Evolutionary conservation across 2,329 filamentous ascomycete genomes (phyloP).

Genomic region (Lecanoromycetidae sp.): DNA sequence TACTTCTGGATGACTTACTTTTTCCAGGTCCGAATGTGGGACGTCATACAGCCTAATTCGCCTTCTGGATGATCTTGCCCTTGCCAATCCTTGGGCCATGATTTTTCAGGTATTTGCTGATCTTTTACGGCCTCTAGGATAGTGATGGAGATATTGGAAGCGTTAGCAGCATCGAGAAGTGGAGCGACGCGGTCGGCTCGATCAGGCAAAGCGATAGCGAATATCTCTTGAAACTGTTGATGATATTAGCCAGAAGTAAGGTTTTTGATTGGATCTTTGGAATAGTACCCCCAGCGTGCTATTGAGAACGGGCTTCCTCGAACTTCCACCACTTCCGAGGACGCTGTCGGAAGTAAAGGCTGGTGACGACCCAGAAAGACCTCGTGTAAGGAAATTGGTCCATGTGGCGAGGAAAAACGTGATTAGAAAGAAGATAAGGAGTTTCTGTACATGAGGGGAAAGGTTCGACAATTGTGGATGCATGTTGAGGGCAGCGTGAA

Average conservation of each 20-base stretch:
- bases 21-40: not conserved
- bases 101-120: conserved; percentile 31
- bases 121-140: conserved; percentile 34
- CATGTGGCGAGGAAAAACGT: no score
- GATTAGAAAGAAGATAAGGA: no score
- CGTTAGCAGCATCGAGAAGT: conserved; percentile 31
- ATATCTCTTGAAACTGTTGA: conserved; percentile 32
- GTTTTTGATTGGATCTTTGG: not conserved
- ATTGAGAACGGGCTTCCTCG: not conserved
- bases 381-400: no score
- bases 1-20: not conserved
- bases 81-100: conserved; percentile 24
- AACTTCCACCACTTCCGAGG: no score
- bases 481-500: no score
- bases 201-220: conserved; percentile 35
- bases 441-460: no score
- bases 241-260: not conserved
- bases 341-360: no score
- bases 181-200: conserved; percentile 39
- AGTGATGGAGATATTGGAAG: conserved; percentile 33
- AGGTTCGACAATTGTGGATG: no score
- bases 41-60: not conserved
- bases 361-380: no score
- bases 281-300: conserved; percentile 1
- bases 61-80: not conserved